These are phyloP conservation scores for Ophiorrhiza pumila DNA, from an alignment of 257 asterid genomes.

Conservation along the genomic window DNA sequence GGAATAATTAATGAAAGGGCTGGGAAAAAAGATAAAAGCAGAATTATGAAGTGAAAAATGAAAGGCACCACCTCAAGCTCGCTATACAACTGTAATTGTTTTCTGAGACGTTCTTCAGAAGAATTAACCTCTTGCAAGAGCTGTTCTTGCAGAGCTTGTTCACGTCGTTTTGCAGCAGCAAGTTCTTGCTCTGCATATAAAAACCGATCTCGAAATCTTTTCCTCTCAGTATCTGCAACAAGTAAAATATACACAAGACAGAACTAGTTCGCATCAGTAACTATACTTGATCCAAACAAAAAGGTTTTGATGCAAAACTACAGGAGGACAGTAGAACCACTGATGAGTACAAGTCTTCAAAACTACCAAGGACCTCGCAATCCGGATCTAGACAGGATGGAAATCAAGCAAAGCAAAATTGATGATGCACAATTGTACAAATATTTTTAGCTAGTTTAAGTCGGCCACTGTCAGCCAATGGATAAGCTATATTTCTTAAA, in stretches of 20 bases:
- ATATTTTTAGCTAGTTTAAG: neutral
- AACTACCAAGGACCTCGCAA: neutral
- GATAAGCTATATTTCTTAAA: neutral
- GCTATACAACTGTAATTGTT: constrained; percentile 67
- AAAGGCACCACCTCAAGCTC: constrained; percentile 74
- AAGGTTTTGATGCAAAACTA: neutral
- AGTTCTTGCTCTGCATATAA: constrained; percentile 82
- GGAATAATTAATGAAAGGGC: constrained; percentile 3
- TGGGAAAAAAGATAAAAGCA: neutral
- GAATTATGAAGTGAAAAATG: constrained; percentile 12
- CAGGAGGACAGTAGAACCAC: neutral
- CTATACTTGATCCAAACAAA: constrained; percentile 1
- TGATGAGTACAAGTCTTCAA: too few relatives aligned
- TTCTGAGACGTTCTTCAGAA: constrained; percentile 72
- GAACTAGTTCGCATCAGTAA: constrained; percentile 25
- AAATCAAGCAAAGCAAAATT: neutral
- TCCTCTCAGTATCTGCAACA: constrained; percentile 75
- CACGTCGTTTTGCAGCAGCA: constrained; percentile 91
- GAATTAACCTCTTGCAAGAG: constrained; percentile 66
- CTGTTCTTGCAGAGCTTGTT: constrained; percentile 71
- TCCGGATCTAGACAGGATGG: neutral
- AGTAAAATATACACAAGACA: constrained; percentile 15
- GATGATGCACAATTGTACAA: neutral
- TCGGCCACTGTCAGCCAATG: neutral
- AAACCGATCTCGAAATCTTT: constrained; percentile 59